Conservation (phyloP, 495 filamentous ascomycete genomes). For the Neurospora sp. region DNA sequence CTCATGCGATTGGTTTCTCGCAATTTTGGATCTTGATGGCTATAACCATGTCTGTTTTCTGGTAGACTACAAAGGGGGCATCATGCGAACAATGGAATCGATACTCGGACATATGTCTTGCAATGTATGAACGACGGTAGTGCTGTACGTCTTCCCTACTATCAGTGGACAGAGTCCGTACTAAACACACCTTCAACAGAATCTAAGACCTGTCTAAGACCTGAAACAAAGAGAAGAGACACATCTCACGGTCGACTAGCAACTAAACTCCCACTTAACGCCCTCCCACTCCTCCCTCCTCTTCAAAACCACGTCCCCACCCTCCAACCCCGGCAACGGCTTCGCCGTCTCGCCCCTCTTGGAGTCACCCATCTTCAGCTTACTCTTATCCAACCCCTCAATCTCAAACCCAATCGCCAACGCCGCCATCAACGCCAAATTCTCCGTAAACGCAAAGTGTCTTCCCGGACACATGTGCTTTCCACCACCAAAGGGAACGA, state of each 20-base stretch:
- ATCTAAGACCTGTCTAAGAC: background rate
- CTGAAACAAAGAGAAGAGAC: background rate
- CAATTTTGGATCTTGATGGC: background rate
- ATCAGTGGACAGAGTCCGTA: background rate
- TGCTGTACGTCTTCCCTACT: background rate
- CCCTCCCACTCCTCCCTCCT: slow-evolving; percentile 19
- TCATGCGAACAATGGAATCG: background rate
- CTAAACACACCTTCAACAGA: background rate
- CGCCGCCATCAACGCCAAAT: slow-evolving; percentile 23
- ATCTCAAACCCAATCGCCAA: slow-evolving; percentile 32
- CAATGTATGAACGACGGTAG: background rate
- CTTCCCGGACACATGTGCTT: slow-evolving; percentile 35
- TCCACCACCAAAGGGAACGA: slow-evolving; percentile 37
- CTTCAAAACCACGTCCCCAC: slow-evolving; percentile 3
- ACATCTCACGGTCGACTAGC: background rate
- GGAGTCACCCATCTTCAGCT: slow-evolving; percentile 1
- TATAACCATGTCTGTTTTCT: background rate
- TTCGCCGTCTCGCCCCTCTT: slow-evolving; percentile 8
- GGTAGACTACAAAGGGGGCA: background rate
- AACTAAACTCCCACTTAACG: slow-evolving; percentile 14
- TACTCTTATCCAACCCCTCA: background rate
- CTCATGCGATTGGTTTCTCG: background rate
- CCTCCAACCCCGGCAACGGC: slow-evolving; percentile 9
- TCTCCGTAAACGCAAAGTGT: slow-evolving; percentile 34
- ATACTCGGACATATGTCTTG: background rate